phyloP scores from a whole-genome alignment of 768 basidiomycete genomes.

The Suillus brevipes region DNA sequence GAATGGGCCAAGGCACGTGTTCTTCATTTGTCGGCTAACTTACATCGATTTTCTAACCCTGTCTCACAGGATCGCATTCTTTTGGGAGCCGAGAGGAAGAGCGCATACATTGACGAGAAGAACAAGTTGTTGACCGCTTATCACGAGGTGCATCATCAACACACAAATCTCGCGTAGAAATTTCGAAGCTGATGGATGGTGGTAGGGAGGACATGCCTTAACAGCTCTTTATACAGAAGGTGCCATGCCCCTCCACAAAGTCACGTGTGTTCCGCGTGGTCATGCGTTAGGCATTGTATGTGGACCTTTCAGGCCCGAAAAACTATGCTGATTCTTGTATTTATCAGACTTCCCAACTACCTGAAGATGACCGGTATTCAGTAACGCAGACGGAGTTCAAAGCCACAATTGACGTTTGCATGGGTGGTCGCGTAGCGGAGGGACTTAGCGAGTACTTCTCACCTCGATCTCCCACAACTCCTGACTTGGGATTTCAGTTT shows the following conservation, averaged over 20 bases:
- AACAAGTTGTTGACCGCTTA: constrained; percentile 91
- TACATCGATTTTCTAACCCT: not conserved
- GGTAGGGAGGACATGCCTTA: constrained; percentile 88
- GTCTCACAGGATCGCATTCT: constrained; percentile 79
- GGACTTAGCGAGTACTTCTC: constrained; percentile 63
- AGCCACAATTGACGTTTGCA: constrained; percentile 84
- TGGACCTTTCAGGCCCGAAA: constrained; percentile 16
- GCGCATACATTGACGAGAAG: constrained; percentile 84
- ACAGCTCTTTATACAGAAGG: constrained; percentile 93
- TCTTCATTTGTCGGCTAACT: not conserved
- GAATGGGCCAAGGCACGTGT: constrained; percentile 93
- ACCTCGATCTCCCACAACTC: constrained; percentile 7
- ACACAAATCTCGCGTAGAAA: not conserved
- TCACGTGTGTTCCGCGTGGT: constrained; percentile 95
- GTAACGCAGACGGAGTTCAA: constrained; percentile 72
- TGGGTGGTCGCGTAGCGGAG: constrained; percentile 96
- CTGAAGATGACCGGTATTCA: constrained; percentile 74
- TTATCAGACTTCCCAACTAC: constrained; percentile 67
- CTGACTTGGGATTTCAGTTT: constrained; percentile 51
- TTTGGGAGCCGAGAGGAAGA: constrained; percentile 95
- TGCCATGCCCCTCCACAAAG: constrained; percentile 96
- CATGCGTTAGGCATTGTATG: constrained; percentile 86
- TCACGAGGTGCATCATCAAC: constrained; percentile 68
- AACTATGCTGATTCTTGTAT: constrained; percentile 15
- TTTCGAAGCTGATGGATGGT: constrained; percentile 15